Conservation (phyloP, 2,329 filamentous ascomycete species). For the Akanthomyces lecanii region DNA sequence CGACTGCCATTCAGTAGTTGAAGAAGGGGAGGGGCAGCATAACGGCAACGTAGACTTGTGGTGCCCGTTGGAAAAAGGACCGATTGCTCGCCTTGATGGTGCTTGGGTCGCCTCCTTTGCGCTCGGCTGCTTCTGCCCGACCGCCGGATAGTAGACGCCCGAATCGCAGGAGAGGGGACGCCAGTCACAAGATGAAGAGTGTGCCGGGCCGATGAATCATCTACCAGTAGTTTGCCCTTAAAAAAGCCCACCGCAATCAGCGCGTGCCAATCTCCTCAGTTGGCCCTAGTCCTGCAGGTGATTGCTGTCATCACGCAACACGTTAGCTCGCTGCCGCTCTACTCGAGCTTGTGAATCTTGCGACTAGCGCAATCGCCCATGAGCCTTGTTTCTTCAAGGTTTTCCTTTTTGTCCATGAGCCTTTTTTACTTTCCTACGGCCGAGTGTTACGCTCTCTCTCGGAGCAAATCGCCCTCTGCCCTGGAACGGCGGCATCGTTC, state of each 20-base stretch:
- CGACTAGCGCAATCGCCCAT: not conserved
- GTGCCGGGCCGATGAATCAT: not conserved
- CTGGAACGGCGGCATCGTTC: not conserved
- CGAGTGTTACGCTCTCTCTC: too few relatives aligned
- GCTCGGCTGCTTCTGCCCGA: too few relatives aligned
- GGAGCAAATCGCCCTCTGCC: not conserved
- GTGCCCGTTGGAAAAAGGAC: not conserved
- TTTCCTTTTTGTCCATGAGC: not conserved
- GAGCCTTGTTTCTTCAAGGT: not conserved
- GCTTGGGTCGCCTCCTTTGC: not conserved
- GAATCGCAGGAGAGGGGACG: not conserved
- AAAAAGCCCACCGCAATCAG: not conserved
- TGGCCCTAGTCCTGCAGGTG: not conserved
- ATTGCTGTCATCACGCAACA: not conserved
- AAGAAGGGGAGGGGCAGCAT: too few relatives aligned
- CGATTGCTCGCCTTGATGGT: not conserved
- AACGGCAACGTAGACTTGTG: not conserved
- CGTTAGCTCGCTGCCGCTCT: not conserved
- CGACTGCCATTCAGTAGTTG: too few relatives aligned
- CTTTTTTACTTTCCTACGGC: too few relatives aligned
- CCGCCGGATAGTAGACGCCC: not conserved
- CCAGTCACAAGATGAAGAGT: not conserved
- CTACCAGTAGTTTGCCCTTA: not conserved
- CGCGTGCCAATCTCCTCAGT: not conserved
- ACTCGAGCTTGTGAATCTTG: not conserved